These are phyloP conservation scores for Bacidia rubella DNA, from an alignment of 495 filamentous ascomycete species.

Conservation along the genomic window DNA sequence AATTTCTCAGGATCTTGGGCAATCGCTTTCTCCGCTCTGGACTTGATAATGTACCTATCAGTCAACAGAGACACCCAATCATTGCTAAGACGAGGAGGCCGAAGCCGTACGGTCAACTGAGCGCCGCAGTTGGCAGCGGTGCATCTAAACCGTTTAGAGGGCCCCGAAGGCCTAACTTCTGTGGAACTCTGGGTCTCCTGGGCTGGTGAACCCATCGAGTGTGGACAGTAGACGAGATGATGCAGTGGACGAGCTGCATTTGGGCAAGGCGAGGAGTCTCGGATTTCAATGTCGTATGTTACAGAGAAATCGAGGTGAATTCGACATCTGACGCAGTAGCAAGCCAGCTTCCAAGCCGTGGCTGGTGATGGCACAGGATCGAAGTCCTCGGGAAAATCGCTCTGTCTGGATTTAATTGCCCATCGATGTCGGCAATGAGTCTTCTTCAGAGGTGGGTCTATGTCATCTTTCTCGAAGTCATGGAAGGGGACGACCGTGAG, in stretches of 20 bases:
- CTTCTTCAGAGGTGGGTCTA: slow-evolving; percentile 10
- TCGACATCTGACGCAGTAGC: slow-evolving; percentile 43
- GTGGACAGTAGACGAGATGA: slow-evolving; percentile 32
- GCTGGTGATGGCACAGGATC: slow-evolving; percentile 24
- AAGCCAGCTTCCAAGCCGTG: slow-evolving; percentile 36
- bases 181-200: neutral
- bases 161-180: neutral
- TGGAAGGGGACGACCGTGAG: slow-evolving; percentile 38
- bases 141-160: slow-evolving; percentile 43
- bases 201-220: slow-evolving; percentile 6
- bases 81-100: slow-evolving; percentile 36
- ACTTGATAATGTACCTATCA: slow-evolving; percentile 38
- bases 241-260: slow-evolving; percentile 27
- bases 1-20: slow-evolving; percentile 45
- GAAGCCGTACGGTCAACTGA: slow-evolving; percentile 39
- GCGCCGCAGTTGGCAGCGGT: slow-evolving; percentile 41
- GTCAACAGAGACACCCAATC: slow-evolving; percentile 40
- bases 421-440: slow-evolving; percentile 40
- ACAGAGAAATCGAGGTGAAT: slow-evolving; percentile 40
- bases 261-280: slow-evolving; percentile 13
- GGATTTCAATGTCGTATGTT: slow-evolving; percentile 19
- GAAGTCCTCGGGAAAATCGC: slow-evolving; percentile 25
- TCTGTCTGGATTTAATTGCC: slow-evolving; percentile 40
- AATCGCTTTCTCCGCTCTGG: slow-evolving; percentile 39
- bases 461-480: slow-evolving; percentile 11